Base-by-base conservation (phyloP, 257 asterid species). In the Orobanche coerulescens region DNA sequence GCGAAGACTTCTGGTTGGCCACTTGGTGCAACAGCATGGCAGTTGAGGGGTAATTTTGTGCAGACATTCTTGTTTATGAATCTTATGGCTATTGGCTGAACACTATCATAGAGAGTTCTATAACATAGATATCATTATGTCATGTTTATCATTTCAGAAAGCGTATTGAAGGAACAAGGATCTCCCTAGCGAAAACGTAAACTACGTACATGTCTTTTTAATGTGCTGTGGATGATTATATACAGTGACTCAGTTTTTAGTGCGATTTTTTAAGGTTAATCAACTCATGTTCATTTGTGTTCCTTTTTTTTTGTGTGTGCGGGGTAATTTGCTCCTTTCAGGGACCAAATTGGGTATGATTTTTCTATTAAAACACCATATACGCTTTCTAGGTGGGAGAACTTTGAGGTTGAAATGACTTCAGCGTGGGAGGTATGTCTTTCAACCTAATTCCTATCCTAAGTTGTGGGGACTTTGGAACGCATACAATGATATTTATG, bases 141-240 rank as follows among this genome's bases (percentile, higher is more conserved):
- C 58, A 14, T 34, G 43, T 63, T 71, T 65, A 57, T 81, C 62
- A 64, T 80, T 80, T 78, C 93, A 92, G 98, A 78, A 84, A 80
- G 78, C 84, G 74, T 55, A 95, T 88, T 59, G 98, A 92, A 80
- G 98, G 98, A 77, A 86, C 96, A 49, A 84, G 97, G 84, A 82
- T 92, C 81, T 79, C 87, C 58, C 57, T 92, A 14, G 51, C 58
- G 64, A 83, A 88, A 77, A 66, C 76, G 98, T 88, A 78, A 52
- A 76, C 48, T 56, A 26, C 51, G 49, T 33, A 26, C 51, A 53
- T 33, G 51, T 69, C 63, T 42, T 50, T 62, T 40, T 64, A 1
- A 14, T 47, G 31, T 34, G 16, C 51, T 61, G 56, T 60, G 52
- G 25, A 62, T 60, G 40, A 47, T 70, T 23, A 19, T 18, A 20